Base-by-base conservation (phyloP, 2,329 filamentous ascomycete genomes). In the Alternaria sp. region DNA sequence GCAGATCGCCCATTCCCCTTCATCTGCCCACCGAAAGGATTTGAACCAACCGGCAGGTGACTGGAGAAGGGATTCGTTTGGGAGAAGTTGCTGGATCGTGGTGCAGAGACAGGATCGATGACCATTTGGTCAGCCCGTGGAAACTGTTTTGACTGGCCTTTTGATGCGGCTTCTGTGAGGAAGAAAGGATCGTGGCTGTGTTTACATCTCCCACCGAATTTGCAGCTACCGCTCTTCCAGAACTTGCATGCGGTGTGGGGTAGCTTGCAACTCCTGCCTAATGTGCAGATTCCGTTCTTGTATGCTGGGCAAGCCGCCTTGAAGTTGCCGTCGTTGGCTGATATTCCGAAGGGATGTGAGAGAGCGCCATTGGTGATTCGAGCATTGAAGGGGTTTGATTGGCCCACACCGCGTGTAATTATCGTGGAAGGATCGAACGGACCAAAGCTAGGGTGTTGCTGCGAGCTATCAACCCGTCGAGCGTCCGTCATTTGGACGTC, bases 141-240 rank as follows among this genome's bases (percentile, higher is more conserved):
- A n/a, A 20, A 33, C 18, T 15, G 49, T 23, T 15, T 28, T 18
- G 14, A 28, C 14, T 37, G 28, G n/a, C 12, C 12, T 6, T 20
- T n/a, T 4, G 14, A 51, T 37, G 49, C 14, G 2, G 5, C 14
- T 20, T 33, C 49, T 23, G 18, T n/a, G n/a, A 43, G 23, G 18
- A 63, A 63, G 20, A 55, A 63, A 37, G 61, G 44, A 10, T 63
- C 61, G 18, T 63, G 61, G 18, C 61, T 63, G 15, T 44, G 23
- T 12, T 23, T 20, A 14, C 61, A 63, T 9, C 12, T 37, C 5
- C 21, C 33, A 4, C 33, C 43, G 23, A 47, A 14, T 20, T 4
- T 55, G 25, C 56, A 63, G 11, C 21, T 60, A 7, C 45, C 43
- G 3, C 33, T 55, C 30, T 60, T 7, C 50, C 50, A 60, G 30